Evolutionary conservation across 1,139 yeast genomes (phyloP).

Genomic region (Spathaspora sp.): DNA sequence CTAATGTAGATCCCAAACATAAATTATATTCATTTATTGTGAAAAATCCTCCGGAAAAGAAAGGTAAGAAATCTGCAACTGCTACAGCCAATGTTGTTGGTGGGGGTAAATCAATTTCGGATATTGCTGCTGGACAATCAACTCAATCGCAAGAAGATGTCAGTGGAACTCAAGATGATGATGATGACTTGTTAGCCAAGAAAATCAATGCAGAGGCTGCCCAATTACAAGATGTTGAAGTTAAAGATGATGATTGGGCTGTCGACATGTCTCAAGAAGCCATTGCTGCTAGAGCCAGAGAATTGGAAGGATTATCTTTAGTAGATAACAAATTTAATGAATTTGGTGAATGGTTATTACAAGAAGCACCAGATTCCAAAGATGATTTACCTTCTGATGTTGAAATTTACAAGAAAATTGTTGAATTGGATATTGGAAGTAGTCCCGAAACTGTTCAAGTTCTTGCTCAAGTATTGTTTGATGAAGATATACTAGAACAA

Average conservation of each 20-base stretch:
- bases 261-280: slow-evolving; percentile 98
- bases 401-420: slow-evolving; percentile 88
- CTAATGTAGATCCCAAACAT: slow-evolving; percentile 82
- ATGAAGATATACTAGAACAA: slow-evolving; percentile 72
- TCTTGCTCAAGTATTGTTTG: slow-evolving; percentile 86
- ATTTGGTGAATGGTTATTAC: slow-evolving; percentile 87
- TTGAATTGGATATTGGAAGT: slow-evolving; percentile 70
- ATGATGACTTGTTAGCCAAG: slow-evolving; percentile 74
- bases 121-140: slow-evolving; percentile 62
- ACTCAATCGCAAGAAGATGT: slow-evolving; percentile 30
- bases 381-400: slow-evolving; percentile 74
- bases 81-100: slow-evolving; percentile 91
- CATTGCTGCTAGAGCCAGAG: slow-evolving; percentile 87
- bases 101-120: slow-evolving; percentile 79
- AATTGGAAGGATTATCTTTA: slow-evolving; percentile 64
- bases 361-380: slow-evolving; percentile 52
- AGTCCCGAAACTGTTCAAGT: slow-evolving; percentile 85
- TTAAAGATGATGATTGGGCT: slow-evolving; percentile 93
- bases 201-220: slow-evolving; percentile 87
- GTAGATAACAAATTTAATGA: slow-evolving; percentile 55
- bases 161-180: slow-evolving; percentile 32
- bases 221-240: slow-evolving; percentile 60
- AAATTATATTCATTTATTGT: slow-evolving; percentile 82
- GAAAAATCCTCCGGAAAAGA: slow-evolving; percentile 84
- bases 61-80: slow-evolving; percentile 72